phyloP scores from a whole-genome alignment of 805 yeast genomes.

The Candida hungchunana region DNA sequence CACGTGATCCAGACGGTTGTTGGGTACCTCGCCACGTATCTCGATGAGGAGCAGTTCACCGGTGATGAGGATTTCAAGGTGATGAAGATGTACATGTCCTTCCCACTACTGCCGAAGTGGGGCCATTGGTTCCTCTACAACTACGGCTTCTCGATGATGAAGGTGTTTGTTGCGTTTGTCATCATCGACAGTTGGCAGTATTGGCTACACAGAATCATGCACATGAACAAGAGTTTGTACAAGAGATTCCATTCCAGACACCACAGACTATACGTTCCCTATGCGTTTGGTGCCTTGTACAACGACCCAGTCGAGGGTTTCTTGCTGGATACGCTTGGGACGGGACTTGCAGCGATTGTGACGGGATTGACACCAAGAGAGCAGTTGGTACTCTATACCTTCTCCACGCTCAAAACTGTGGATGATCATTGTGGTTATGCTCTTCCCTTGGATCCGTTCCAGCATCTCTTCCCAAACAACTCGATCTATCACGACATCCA shows the following conservation, averaged over 20 bases:
- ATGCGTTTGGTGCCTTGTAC: slow-evolving; percentile 93
- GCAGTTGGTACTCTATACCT: slow-evolving; percentile 65
- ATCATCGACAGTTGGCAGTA: slow-evolving; percentile 96
- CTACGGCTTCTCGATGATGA: slow-evolving; percentile 58
- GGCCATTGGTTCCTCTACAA: slow-evolving; percentile 50
- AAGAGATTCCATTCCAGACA: slow-evolving; percentile 87
- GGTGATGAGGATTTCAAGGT: slow-evolving; percentile 47
- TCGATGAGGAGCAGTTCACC: slow-evolving; percentile 53
- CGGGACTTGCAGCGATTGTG: slow-evolving; percentile 72
- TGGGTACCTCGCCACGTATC: slow-evolving; percentile 51
- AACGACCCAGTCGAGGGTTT: slow-evolving; percentile 95
- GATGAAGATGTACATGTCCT: slow-evolving; percentile 37
- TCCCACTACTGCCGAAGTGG: slow-evolving; percentile 39
- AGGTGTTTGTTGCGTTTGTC: slow-evolving; percentile 57
- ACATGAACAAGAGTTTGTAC: slow-evolving; percentile 70
- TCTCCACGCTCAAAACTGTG: slow-evolving; percentile 93
- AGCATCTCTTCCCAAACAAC: slow-evolving; percentile 87
- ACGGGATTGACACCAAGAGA: slow-evolving; percentile 74
- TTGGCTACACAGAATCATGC: slow-evolving; percentile 86
- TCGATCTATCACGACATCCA: slow-evolving; percentile 96
- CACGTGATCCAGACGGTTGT: slow-evolving; percentile 77
- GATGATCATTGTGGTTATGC: slow-evolving; percentile 99
- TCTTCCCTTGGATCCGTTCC: slow-evolving; percentile 88
- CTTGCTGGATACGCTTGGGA: slow-evolving; percentile 84
- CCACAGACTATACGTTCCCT: slow-evolving; percentile 91